Conservation (phyloP, 2,329 filamentous ascomycete genomes). For the Aspergillus flavus region DNA sequence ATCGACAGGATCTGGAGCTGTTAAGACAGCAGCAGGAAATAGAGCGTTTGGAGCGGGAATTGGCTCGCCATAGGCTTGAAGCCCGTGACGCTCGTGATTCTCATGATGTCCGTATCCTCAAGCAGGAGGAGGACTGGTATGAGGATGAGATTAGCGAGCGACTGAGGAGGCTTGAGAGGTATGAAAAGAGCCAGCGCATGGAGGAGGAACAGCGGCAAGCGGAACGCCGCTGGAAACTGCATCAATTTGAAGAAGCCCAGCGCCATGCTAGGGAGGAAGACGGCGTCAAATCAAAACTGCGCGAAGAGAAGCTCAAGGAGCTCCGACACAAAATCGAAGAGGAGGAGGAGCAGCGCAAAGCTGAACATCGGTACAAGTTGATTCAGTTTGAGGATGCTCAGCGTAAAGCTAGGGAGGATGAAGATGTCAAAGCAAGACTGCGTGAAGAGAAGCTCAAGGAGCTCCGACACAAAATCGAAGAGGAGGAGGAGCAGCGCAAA, state of each 20-base stretch:
- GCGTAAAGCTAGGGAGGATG: constrained; percentile 33
- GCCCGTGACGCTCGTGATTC: constrained; percentile 2
- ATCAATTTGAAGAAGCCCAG: constrained; percentile 19
- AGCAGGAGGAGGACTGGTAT: constrained; percentile 47
- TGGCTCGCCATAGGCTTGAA: constrained; percentile 30
- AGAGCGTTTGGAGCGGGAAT: constrained; percentile 36
- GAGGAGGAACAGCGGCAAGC: constrained; percentile 23
- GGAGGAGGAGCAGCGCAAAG: constrained; percentile 45
- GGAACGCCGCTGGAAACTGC: constrained; percentile 19
- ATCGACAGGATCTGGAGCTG: constrained; percentile 38
- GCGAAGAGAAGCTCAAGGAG: constrained; percentile 34
- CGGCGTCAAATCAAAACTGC: constrained; percentile 34
- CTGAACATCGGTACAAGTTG: constrained; percentile 19
- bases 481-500: constrained; percentile 45
- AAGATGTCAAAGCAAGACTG: constrained; percentile 35
- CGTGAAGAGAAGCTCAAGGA: constrained; percentile 35
- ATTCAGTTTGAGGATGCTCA: constrained; percentile 20
- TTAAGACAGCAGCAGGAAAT: constrained; percentile 40
- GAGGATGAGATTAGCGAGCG: constrained; percentile 44
- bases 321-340: constrained; percentile 40
- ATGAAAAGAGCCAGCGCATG: constrained; percentile 47
- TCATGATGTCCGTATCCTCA: constrained; percentile 31
- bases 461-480: constrained; percentile 37
- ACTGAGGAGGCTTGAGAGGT: constrained; percentile 38
- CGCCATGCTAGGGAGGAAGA: constrained; percentile 36